phyloP scores from a whole-genome alignment of 768 basidiomycete genomes.

The Kwoniella pini region DNA sequence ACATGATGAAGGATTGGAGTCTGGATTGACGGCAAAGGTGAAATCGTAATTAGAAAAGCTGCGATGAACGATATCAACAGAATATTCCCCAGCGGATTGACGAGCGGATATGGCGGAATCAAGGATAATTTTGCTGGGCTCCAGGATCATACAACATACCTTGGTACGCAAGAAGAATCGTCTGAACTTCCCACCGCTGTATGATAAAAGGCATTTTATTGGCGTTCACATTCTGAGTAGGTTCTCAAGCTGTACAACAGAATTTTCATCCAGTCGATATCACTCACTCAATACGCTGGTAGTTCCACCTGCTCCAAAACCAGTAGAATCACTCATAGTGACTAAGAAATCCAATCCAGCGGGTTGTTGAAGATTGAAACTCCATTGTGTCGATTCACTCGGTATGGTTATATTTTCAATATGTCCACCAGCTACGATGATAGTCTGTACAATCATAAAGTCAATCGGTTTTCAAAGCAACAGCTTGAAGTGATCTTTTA shows the following conservation, averaged over 20 bases:
- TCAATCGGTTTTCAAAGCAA: too few species aligned
- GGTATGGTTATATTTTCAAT: constrained; percentile 51
- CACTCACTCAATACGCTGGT: constrained; percentile 47
- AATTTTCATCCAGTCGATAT: neutral
- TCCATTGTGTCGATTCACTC: constrained; percentile 23
- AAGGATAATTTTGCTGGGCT: neutral
- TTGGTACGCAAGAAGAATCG: constrained; percentile 38
- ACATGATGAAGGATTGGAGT: constrained; percentile 43
- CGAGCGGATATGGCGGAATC: too few species aligned
- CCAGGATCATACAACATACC: constrained; percentile 18
- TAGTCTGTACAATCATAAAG: constrained; percentile 24
- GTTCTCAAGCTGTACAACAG: too few species aligned
- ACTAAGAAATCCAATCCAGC: constrained; percentile 48
- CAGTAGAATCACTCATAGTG: constrained; percentile 45
- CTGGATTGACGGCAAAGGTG: constrained; percentile 44
- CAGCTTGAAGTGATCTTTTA: too few species aligned
- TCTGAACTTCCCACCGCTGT: constrained; percentile 47
- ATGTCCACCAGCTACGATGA: constrained; percentile 22
- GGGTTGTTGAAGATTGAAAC: constrained; percentile 46
- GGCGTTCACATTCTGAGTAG: neutral
- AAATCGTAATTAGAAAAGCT: constrained; percentile 49
- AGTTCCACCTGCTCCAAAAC: constrained; percentile 46
- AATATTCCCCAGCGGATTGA: too few species aligned
- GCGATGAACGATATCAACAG: too few species aligned
- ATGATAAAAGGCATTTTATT: neutral